Evolutionary conservation across 148 eudicot species (phyloP).

Genomic region (Cornus suecica): DNA sequence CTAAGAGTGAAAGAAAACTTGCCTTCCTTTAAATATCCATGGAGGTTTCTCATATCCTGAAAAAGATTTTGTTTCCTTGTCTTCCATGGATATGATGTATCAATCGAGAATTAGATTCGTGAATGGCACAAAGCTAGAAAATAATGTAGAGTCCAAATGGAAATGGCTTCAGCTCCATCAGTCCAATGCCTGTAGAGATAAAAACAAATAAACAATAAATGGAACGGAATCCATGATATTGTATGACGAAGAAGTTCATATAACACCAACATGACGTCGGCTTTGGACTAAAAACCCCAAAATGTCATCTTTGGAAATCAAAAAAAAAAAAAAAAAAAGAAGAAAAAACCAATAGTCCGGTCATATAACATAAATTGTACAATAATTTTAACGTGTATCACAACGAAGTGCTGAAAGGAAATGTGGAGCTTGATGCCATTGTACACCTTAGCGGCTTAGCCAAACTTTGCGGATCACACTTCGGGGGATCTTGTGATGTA

Average conservation of each 20-base stretch:
- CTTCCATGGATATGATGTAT: slow-evolving; percentile 23
- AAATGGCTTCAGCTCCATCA: not conserved
- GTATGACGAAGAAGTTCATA: too few species aligned
- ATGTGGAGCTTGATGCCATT: too few species aligned
- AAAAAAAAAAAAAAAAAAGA: too few species aligned
- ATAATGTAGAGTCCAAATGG: not conserved
- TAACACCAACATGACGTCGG: not conserved
- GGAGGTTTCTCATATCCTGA: slow-evolving; percentile 71
- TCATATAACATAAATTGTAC: not conserved
- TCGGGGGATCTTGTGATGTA: too few species aligned
- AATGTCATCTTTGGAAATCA: not conserved
- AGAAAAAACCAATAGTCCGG: not conserved
- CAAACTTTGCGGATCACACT: too few species aligned
- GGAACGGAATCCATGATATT: not conserved
- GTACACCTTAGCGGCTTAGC: too few species aligned
- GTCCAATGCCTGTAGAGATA: not conserved
- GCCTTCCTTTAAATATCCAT: slow-evolving; percentile 93
- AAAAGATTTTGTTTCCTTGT: slow-evolving; percentile 31
- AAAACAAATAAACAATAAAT: too few species aligned
- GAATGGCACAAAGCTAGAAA: too few species aligned
- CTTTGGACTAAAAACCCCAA: not conserved
- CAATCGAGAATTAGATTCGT: not conserved
- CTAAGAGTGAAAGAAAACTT: slow-evolving; percentile 17
- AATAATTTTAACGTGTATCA: too few species aligned
- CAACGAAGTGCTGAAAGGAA: too few species aligned